phyloP scores from a whole-genome alignment of 1,284 basidiomycete species.

The Schizophyllum commune region DNA sequence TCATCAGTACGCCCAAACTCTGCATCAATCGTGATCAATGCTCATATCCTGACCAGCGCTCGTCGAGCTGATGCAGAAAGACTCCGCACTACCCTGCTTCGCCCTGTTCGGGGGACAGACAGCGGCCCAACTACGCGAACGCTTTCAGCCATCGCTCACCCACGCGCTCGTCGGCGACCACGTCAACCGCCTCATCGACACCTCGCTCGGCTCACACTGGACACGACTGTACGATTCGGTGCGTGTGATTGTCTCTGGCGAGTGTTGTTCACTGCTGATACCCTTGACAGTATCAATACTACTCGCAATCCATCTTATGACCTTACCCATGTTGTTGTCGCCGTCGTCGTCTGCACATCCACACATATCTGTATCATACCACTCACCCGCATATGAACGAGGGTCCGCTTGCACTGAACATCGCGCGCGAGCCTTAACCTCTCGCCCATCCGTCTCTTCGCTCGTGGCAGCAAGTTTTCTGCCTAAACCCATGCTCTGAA shows the following conservation, averaged over 20 bases:
- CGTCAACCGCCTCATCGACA: slow-evolving; percentile 82
- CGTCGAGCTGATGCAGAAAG: slow-evolving; percentile 25
- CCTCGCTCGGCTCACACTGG: slow-evolving; percentile 86
- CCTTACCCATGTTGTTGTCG: neutral
- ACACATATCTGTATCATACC: neutral
- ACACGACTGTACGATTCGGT: slow-evolving; percentile 90
- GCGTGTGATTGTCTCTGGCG: slow-evolving; percentile 19
- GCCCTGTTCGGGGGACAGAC: slow-evolving; percentile 87
- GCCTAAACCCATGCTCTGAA: too few relatives aligned
- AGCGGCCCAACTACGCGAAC: slow-evolving; percentile 78
- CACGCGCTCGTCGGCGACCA: slow-evolving; percentile 85
- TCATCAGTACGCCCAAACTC: slow-evolving; percentile 67
- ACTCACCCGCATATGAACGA: neutral
- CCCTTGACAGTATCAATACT: slow-evolving; percentile 56
- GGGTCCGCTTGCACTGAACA: neutral
- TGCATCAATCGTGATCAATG: too few relatives aligned
- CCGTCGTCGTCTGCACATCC: neutral
- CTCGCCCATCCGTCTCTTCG: too few relatives aligned
- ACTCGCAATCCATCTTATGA: slow-evolving; percentile 75
- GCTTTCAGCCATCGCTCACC: slow-evolving; percentile 89
- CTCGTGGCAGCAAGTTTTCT: too few relatives aligned
- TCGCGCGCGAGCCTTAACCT: too few relatives aligned
- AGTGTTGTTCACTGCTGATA: neutral
- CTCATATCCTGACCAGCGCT: slow-evolving; percentile 5
- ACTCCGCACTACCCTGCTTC: slow-evolving; percentile 93